Base-by-base conservation (phyloP, 140 eudicot genomes). In the Ambrosia hybrid region DNA sequence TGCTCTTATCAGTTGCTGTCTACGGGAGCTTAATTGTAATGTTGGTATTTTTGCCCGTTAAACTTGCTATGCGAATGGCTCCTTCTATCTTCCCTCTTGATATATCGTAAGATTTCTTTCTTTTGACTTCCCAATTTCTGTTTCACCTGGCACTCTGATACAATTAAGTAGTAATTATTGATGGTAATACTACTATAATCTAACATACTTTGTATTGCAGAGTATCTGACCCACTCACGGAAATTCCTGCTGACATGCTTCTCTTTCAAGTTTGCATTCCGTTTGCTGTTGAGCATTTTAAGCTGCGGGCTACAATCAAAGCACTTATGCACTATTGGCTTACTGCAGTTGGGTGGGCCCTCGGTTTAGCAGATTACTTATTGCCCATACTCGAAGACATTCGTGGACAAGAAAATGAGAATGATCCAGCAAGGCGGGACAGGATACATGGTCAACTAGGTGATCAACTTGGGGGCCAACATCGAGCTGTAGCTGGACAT, bases 201-300 rank as follows among this genome's bases (percentile, higher is more conserved):
- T 57, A 17, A 57, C 9, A 21, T 21, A 16, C 63, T 61, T 41
- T 58, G 7, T 36, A 53, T 52, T 77, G 79, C 92, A 86, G 96
- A 39, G 89, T 86, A 36, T 89, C 96, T 30, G 90, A 86, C 73
- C 96, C 96, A 58, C 84, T 89, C 71, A 86, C 92, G 16, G 96
- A 89, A 72, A 84, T 89, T 30, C 92, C 92, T 51, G 88, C 96
- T 36, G 88, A 89, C 75, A 89, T 89, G 83, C 90, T 86, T 80
- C 82, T 89, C 46, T 89, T 86, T 48, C 92, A 89, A 82, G 86
- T 89, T 51, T 89, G 88, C 86, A 89, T 89, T 74, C 96, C 96
- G 4, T 89, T 89, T 80, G 92, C 92, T 49, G 74, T 84, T 56
- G 90, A 89, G 85, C 92, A 89, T 76, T 89, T 89, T 61, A 86